These are phyloP conservation scores for Macrocybe gigantea DNA, from an alignment of 768 basidiomycete genomes.

Conservation along the genomic window DNA sequence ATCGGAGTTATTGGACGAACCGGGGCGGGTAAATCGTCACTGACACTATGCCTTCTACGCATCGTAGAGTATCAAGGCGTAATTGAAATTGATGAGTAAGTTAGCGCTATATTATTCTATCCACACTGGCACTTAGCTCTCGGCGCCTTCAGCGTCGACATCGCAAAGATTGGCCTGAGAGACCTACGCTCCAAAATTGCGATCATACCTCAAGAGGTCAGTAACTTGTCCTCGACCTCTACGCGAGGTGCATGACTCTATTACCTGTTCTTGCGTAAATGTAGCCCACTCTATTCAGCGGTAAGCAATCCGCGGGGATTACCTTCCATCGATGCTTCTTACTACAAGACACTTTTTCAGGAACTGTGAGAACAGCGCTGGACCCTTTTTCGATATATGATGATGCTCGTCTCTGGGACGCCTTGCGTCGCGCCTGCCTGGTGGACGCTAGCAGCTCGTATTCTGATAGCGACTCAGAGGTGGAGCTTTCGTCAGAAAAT, in stretches of 20 bases:
- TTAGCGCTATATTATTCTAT: slow-evolving; percentile 75
- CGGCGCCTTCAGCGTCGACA: slow-evolving; percentile 76
- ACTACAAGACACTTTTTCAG: slow-evolving; percentile 67
- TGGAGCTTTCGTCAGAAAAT: slow-evolving; percentile 57
- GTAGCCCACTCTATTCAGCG: too few relatives aligned
- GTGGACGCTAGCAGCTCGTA: slow-evolving; percentile 27
- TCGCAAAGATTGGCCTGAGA: slow-evolving; percentile 68
- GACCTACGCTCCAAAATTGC: slow-evolving; percentile 73
- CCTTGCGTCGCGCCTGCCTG: slow-evolving; percentile 73
- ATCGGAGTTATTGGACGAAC: slow-evolving; percentile 88
- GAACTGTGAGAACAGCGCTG: slow-evolving; percentile 79
- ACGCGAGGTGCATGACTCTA: too few relatives aligned
- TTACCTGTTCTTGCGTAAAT: too few relatives aligned
- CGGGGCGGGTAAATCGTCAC: slow-evolving; percentile 75
- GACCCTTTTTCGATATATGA: slow-evolving; percentile 74
- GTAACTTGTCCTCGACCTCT: too few relatives aligned
- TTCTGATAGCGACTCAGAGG: slow-evolving; percentile 25
- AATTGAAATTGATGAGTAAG: slow-evolving; percentile 36
- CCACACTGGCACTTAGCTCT: slow-evolving; percentile 57
- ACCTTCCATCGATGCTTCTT: too few relatives aligned
- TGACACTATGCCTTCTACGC: slow-evolving; percentile 20
- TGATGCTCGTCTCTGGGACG: slow-evolving; percentile 84
- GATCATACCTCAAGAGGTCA: slow-evolving; percentile 67
- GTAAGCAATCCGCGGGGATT: too few relatives aligned
- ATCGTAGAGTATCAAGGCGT: neutral